Conservation (phyloP, 345 rosid genomes). For the Salix udensis region DNA sequence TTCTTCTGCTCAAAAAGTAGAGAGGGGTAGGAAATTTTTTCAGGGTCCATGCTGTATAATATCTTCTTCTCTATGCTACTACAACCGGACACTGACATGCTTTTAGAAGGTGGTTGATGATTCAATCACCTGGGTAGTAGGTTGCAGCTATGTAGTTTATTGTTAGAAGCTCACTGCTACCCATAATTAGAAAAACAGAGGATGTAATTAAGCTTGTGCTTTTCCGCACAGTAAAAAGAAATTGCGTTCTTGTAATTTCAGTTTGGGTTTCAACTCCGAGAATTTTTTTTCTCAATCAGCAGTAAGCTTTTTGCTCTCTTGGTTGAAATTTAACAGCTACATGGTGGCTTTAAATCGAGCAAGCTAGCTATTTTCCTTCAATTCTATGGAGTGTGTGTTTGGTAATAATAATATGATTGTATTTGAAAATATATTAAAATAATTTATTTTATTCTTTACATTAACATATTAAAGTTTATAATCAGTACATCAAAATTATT, state of each 20-base stretch:
- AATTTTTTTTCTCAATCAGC: no score
- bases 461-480: no score
- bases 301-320: not conserved
- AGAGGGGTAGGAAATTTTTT: slow-evolving; percentile 24
- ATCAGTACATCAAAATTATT: no score
- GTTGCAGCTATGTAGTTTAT: slow-evolving; percentile 36
- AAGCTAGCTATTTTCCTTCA: not conserved
- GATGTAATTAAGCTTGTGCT: slow-evolving; percentile 23
- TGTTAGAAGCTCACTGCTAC: slow-evolving; percentile 34
- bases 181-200: slow-evolving; percentile 1
- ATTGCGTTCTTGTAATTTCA: not conserved
- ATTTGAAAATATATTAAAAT: no score
- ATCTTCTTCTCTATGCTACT: slow-evolving; percentile 5
- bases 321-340: not conserved
- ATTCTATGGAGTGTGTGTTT: not conserved
- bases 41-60: slow-evolving; percentile 3
- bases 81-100: not conserved
- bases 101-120: not conserved
- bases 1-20: slow-evolving; percentile 40
- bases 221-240: slow-evolving; percentile 6
- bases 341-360: not conserved
- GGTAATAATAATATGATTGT: no score
- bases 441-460: no score
- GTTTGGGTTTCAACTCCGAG: no score
- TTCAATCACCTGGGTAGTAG: slow-evolving; percentile 13